Evolutionary conservation across 2,329 filamentous ascomycete genomes (phyloP).

Genomic region (Phaeosphaeriaceae sp.): DNA sequence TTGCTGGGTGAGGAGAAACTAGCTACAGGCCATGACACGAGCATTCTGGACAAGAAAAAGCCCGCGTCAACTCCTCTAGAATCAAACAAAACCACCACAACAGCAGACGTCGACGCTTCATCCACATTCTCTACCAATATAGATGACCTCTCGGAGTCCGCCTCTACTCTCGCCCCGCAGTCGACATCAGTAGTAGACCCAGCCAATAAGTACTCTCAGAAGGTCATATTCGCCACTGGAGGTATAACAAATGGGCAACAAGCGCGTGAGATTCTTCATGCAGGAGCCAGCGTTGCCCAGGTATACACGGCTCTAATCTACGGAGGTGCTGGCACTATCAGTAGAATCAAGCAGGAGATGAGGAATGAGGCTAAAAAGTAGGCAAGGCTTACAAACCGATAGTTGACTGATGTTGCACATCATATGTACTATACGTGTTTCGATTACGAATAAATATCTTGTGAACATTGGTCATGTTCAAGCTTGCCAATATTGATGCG

Average conservation of each 20-base stretch:
- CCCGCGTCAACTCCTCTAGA: slow-evolving; percentile 9
- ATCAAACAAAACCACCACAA: slow-evolving; percentile 21
- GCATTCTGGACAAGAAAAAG: slow-evolving; percentile 14
- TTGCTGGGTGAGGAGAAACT: slow-evolving; percentile 11
- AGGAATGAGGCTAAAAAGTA: slow-evolving; percentile 47
- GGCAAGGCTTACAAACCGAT: slow-evolving; percentile 23
- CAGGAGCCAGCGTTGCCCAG: slow-evolving; percentile 89
- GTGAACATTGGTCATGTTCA: too few species aligned
- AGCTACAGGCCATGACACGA: slow-evolving; percentile 13
- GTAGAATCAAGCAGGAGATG: slow-evolving; percentile 59
- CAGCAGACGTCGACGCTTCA: slow-evolving; percentile 25
- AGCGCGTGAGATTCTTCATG: slow-evolving; percentile 80
- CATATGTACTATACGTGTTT: too few species aligned
- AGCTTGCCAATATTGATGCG: too few species aligned
- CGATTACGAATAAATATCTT: too few species aligned
- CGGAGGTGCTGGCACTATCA: slow-evolving; percentile 67
- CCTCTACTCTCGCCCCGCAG: slow-evolving; percentile 30
- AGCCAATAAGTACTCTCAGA: slow-evolving; percentile 53
- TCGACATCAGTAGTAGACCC: slow-evolving; percentile 27
- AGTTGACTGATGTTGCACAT: too few species aligned
- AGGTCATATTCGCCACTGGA: slow-evolving; percentile 91
- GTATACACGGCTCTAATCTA: slow-evolving; percentile 81
- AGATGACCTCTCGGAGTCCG: slow-evolving; percentile 39
- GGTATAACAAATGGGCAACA: slow-evolving; percentile 90
- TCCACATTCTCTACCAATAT: slow-evolving; percentile 29